Evolutionary conservation across 495 filamentous ascomycete species (phyloP), one percentile per base, ranked within the genome.

Genomic region (Penicillium maclennaniae): DNA sequence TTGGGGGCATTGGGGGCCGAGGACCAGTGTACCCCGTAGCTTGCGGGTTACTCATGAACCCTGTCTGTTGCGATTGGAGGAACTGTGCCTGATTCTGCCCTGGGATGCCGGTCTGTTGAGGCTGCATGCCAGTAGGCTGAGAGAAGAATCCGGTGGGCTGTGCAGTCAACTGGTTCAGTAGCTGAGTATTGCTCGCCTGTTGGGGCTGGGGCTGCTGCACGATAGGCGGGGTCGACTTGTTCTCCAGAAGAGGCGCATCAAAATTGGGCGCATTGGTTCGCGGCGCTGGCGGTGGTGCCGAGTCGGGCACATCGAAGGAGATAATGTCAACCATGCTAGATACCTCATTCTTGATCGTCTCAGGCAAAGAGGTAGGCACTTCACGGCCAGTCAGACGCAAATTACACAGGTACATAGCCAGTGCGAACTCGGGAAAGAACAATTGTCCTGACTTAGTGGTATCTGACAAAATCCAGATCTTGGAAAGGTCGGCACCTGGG

Each of bases 281-380:
- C 16, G 76, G 63, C 31, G 76, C 62, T 12, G 72, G 70, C 54
- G 63, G 47, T 14, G 86, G 81, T 16, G 72, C 78, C 15, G 92
- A 87, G 59, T 98, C 95, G 0, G 84, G 83, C 17, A 97, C 83
- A 52, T 88, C 89, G 67, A 97, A 97, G 17, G 92, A 96, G 57
- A 99, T 99, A 40, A 97, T 97, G 65, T 99, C 95, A 31, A 99
- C 95, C 93, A 99, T 97, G 63, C 95, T 95, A 9, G 92, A 97
- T 26, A 99, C 95, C 70, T 99, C 95, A 66, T 97, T 99, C 70
- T 81, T 86, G 43, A 97, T 84, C 38, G 81, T 86, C 38, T 97
- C 92, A 0, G 95, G 92, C 3, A 99, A 74, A 12, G 66, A 65
- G 1, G 75, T 59, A 2, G 95, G 95, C 9, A 99, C 63, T 0